Evolutionary conservation across 768 basidiomycete genomes (phyloP).

Genomic region (Fibroporia radiculosa): DNA sequence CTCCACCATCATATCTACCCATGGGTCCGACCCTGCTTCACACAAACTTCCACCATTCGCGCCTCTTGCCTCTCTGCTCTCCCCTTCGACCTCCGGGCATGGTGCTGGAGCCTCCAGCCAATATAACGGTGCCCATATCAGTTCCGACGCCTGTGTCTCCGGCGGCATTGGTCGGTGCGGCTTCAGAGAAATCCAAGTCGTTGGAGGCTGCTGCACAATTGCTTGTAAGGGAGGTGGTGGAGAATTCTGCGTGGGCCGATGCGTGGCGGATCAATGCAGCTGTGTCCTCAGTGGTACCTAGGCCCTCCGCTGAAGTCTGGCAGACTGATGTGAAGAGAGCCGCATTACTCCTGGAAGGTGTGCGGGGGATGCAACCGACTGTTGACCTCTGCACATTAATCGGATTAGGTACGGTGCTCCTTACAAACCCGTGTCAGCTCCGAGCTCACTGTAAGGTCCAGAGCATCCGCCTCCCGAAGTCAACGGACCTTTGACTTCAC

Average conservation of each 20-base stretch:
- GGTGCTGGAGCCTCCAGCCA: slow-evolving; percentile 16
- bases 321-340: slow-evolving; percentile 46
- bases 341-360: slow-evolving; percentile 32
- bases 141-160: slow-evolving; percentile 85
- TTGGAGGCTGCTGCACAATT: slow-evolving; percentile 60
- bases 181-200: slow-evolving; percentile 57
- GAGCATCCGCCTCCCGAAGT: background rate
- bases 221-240: slow-evolving; percentile 62
- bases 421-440: background rate
- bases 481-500: too few species aligned
- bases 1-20: slow-evolving; percentile 64
- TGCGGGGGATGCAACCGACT: slow-evolving; percentile 32
- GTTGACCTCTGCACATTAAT: slow-evolving; percentile 40
- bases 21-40: slow-evolving; percentile 60
- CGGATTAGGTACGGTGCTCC: slow-evolving; percentile 13
- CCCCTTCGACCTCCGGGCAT: slow-evolving; percentile 55
- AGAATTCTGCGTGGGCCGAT: slow-evolving; percentile 63
- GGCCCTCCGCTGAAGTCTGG: slow-evolving; percentile 39
- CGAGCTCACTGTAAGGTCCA: background rate
- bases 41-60: slow-evolving; percentile 58
- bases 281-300: slow-evolving; percentile 13
- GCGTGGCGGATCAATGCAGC: slow-evolving; percentile 44
- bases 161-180: slow-evolving; percentile 56
- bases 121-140: slow-evolving; percentile 37
- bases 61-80: slow-evolving; percentile 53